Evolutionary conservation across 2,329 filamentous ascomycete species (phyloP), one percentile per base, ranked within the genome.

Genomic region (Elsinoe perseae): DNA sequence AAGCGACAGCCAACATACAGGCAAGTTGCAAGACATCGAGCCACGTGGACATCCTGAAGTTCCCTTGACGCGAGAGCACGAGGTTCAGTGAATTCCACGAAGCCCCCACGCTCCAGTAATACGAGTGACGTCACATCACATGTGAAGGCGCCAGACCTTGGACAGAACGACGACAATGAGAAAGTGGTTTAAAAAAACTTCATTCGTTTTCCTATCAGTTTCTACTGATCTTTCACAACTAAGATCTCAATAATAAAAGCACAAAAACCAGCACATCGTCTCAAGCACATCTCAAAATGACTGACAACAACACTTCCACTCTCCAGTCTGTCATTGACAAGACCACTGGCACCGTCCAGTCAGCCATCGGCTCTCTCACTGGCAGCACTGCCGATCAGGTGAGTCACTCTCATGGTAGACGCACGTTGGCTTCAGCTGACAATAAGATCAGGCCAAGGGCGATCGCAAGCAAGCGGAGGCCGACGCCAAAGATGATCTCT

Each of bases 341-440:
- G 56, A 87, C 86, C 65, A 79, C 83, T 34, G 88, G 87, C 63
- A 77, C 83, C 56, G 80, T 84, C 54, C 89, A 95, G 73, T 85
- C 79, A 60, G 82, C 79, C 50, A 64, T 93, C 50, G 88, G 89
- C 61, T 80, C 76, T 60, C 59, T 95, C 56, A 91, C 87, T 8
- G 90, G 89, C 64, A 89, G 74, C 75, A 77, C 78, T 2, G 76
- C 77, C 59, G 84, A 92, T 65, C 77, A 89, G 72, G 79, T 80
- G 69, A 53, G 65, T 56, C 34, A n/a, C 14, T 10, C 9, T 52
- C 32, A 30, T 27, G 28, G 46, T 53, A 23, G 10, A 30, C 25
- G 3, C 18, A 36, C 14, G 4, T 14, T 43, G 21, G 54, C 27
- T 20, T 27, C 56, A 16, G 50, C 61, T 67, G 69, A 66, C 73